Conservation (phyloP, 2,329 filamentous ascomycete species). For the Sphaerulina populicola region DNA sequence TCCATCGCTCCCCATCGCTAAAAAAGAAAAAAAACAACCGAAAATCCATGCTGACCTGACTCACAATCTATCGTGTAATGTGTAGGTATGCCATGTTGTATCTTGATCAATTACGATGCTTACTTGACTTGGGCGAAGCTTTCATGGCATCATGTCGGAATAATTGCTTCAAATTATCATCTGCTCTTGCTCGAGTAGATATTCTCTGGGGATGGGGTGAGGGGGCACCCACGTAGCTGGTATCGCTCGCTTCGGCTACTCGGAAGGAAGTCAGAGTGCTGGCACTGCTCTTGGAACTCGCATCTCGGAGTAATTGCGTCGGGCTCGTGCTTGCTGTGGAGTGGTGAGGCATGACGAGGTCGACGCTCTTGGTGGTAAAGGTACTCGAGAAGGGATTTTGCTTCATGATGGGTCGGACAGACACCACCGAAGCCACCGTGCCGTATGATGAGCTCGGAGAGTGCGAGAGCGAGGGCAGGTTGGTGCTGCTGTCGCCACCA, state of each 20-base stretch:
- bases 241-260: constrained; percentile 24
- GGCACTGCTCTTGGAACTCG: constrained; percentile 30
- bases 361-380: constrained; percentile 32
- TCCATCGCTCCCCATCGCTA: not conserved
- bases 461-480: constrained; percentile 40
- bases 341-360: constrained; percentile 38
- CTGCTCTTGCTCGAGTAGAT: constrained; percentile 7
- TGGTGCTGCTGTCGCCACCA: constrained; percentile 23
- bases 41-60: not conserved
- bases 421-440: constrained; percentile 36
- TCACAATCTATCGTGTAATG: constrained; percentile 5
- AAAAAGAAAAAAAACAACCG: too few relatives aligned
- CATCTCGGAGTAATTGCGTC: constrained; percentile 19
- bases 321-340: constrained; percentile 20
- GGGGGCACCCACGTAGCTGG: constrained; percentile 20
- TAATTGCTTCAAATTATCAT: constrained; percentile 30
- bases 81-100: not conserved
- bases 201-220: not conserved
- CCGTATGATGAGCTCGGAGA: constrained; percentile 41
- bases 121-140: constrained; percentile 16
- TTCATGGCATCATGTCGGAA: constrained; percentile 32
- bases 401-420: constrained; percentile 36
- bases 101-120: not conserved
- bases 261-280: constrained; percentile 29
- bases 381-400: constrained; percentile 36